A percentile compares a stretch with the other conserved stretches of the same genome.
Evolutionary conservation across 495 filamentous ascomycete genomes (phyloP).

Genomic region (Penicillium cataractarum): DNA sequence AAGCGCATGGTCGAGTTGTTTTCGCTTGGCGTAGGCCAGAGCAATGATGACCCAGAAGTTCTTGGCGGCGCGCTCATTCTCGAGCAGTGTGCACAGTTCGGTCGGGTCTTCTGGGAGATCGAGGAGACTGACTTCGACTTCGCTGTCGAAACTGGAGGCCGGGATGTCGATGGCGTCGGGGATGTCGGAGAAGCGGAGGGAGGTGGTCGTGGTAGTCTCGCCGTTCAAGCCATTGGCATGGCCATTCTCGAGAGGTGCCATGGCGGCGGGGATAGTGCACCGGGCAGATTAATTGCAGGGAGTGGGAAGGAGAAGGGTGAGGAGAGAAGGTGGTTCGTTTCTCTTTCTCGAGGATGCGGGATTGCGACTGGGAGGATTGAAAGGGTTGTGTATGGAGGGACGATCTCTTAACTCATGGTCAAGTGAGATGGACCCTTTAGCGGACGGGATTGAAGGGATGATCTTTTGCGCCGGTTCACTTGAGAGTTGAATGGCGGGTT

Average conservation of each 20-base stretch:
- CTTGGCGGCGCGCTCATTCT: conserved; percentile 85
- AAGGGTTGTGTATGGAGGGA: conserved; percentile 19
- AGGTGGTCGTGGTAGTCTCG: conserved; percentile 29
- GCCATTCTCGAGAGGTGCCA: conserved; percentile 59
- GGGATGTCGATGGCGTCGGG: conserved; percentile 89
- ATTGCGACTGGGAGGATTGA: conserved; percentile 22
- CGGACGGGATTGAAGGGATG: conserved; percentile 2
- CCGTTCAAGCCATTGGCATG: conserved; percentile 55
- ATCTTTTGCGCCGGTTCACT: conserved; percentile 9
- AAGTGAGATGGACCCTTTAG: conserved; percentile 19
- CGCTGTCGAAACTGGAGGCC: conserved; percentile 75
- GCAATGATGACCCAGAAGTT: conserved; percentile 95
- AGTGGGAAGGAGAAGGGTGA: background rate
- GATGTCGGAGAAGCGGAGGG: conserved; percentile 81
- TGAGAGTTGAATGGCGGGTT: conserved; percentile 14
- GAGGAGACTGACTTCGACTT: conserved; percentile 91
- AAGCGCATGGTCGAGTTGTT: conserved; percentile 89
- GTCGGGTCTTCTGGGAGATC: conserved; percentile 92
- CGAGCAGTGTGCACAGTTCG: conserved; percentile 89
- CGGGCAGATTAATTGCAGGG: conserved; percentile 3
- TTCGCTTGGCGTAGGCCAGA: conserved; percentile 95
- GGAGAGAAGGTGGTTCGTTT: background rate
- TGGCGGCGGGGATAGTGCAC: conserved; percentile 31
- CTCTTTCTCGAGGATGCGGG: conserved; percentile 9
- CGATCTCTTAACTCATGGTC: conserved; percentile 43